phyloP scores from a whole-genome alignment of 1,139 yeast species.

The Magnusiomyces tetraspermus region DNA sequence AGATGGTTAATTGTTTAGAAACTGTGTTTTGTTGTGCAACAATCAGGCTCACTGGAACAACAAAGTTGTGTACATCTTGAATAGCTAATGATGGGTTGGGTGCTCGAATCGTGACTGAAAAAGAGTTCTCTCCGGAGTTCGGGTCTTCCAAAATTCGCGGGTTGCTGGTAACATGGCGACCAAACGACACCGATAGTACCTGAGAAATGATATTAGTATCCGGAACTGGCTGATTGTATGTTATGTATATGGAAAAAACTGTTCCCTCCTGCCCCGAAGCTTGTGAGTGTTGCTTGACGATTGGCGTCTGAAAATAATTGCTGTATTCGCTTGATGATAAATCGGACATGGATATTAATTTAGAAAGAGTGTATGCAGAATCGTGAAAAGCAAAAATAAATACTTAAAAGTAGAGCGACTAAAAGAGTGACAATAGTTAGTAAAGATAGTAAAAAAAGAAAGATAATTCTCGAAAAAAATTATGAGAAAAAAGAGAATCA shows the following conservation, averaged over 20 bases:
- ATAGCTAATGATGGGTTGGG: background rate
- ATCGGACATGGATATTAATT: no score
- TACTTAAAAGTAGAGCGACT: no score
- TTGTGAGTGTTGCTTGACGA: conserved; percentile 13
- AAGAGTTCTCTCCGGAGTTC: conserved; percentile 6
- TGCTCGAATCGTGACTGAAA: conserved; percentile 4
- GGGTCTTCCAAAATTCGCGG: conserved; percentile 7
- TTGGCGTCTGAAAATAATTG: conserved; percentile 4
- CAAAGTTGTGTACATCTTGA: background rate
- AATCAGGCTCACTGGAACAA: conserved; percentile 2
- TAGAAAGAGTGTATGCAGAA: no score
- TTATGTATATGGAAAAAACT: conserved; percentile 13
- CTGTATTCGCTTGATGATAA: no score
- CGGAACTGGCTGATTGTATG: conserved; percentile 11
- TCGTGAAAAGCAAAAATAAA: no score
- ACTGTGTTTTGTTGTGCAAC: background rate
- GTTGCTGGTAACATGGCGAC: conserved; percentile 13
- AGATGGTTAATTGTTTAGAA: background rate
- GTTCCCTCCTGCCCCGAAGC: conserved; percentile 14
- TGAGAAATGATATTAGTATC: conserved; percentile 6
- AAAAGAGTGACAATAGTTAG: background rate
- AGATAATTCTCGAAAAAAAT: no score
- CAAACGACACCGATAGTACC: conserved; percentile 17
- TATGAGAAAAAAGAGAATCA: no score
- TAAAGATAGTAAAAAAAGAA: background rate